Percentiles rank a stretch among this genome's conserved stretches.
These are phyloP conservation scores for Letharia columbiana DNA, from an alignment of 495 filamentous ascomycete genomes.

Conservation along the genomic window DNA sequence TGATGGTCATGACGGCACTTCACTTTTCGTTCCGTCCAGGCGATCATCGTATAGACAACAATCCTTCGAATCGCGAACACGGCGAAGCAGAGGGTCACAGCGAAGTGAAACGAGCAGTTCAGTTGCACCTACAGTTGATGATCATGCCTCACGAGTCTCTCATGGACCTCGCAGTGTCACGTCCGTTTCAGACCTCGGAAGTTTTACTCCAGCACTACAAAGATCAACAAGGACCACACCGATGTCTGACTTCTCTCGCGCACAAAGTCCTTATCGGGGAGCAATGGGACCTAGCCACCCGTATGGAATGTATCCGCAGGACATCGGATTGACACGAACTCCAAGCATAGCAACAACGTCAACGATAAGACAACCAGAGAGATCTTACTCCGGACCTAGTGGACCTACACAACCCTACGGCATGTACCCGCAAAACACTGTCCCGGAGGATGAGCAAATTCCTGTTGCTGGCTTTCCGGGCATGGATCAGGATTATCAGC, in stretches of 20 bases:
- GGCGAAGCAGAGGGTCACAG: conserved; percentile 35
- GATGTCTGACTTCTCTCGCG: conserved; percentile 30
- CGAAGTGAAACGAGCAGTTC: conserved; percentile 33
- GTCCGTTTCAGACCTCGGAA: conserved; percentile 21
- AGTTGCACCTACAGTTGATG: conserved; percentile 35
- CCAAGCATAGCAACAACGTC: conserved; percentile 58
- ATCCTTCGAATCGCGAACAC: conserved; percentile 30
- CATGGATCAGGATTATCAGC: conserved; percentile 52
- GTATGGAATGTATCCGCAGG: conserved; percentile 48
- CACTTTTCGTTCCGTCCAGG: conserved; percentile 32
- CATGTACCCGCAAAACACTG: conserved; percentile 73
- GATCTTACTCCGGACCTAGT: conserved; percentile 50
- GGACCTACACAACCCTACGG: conserved; percentile 84
- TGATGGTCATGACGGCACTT: conserved; percentile 14
- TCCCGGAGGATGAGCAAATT: conserved; percentile 41
- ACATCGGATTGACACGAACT: conserved; percentile 47
- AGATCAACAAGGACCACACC: conserved; percentile 23
- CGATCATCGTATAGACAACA: conserved; percentile 26
- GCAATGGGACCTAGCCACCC: conserved; percentile 49
- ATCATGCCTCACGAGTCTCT: conserved; percentile 38
- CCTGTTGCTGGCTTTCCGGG: conserved; percentile 58
- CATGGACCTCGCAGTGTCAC: conserved; percentile 25
- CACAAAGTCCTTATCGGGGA: conserved; percentile 46
- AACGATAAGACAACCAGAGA: conserved; percentile 47
- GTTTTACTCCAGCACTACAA: conserved; percentile 4